phyloP scores from a whole-genome alignment of 225 moss, liverwort and hornwort genomes.

The Sphagnum tenellum region DNA sequence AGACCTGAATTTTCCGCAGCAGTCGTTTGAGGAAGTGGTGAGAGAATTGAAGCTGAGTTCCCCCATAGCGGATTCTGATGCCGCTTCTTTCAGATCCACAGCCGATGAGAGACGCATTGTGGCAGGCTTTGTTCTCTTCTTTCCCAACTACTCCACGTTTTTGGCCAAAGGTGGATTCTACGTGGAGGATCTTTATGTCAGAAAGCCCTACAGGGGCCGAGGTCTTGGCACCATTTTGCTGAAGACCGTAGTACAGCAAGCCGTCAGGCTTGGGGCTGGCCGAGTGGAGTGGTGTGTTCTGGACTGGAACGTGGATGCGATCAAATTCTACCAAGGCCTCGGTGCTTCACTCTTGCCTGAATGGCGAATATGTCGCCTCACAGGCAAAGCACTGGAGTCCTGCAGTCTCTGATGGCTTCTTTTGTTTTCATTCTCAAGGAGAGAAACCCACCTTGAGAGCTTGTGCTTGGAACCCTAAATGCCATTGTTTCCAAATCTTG shows the following conservation, averaged over 20 bases:
- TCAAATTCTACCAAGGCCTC: constrained; percentile 53
- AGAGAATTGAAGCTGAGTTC: constrained; percentile 28
- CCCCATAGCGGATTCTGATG: constrained; percentile 24
- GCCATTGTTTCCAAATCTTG: background rate
- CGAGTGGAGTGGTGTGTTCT: constrained; percentile 69
- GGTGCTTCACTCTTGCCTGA: constrained; percentile 49
- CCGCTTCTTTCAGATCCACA: constrained; percentile 9
- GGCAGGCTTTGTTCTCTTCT: constrained; percentile 49
- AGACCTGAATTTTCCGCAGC: background rate
- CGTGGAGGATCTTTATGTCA: constrained; percentile 53
- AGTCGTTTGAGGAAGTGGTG: constrained; percentile 19
- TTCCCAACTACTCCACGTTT: constrained; percentile 56
- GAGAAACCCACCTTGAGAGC: background rate
- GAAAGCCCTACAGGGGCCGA: constrained; percentile 38
- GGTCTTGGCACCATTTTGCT: constrained; percentile 56
- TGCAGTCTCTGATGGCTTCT: constrained; percentile 17
- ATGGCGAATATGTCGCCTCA: constrained; percentile 60
- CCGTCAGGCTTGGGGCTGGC: constrained; percentile 35
- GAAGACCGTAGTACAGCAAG: constrained; percentile 54
- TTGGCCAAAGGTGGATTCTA: constrained; percentile 35
- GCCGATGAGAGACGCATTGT: constrained; percentile 3
- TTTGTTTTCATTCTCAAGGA: background rate
- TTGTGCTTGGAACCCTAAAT: background rate
- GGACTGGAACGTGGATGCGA: constrained; percentile 63
- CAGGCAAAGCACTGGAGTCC: constrained; percentile 31